Base-by-base conservation (phyloP, 495 filamentous ascomycete species). In the Elasticomyces elasticus region DNA sequence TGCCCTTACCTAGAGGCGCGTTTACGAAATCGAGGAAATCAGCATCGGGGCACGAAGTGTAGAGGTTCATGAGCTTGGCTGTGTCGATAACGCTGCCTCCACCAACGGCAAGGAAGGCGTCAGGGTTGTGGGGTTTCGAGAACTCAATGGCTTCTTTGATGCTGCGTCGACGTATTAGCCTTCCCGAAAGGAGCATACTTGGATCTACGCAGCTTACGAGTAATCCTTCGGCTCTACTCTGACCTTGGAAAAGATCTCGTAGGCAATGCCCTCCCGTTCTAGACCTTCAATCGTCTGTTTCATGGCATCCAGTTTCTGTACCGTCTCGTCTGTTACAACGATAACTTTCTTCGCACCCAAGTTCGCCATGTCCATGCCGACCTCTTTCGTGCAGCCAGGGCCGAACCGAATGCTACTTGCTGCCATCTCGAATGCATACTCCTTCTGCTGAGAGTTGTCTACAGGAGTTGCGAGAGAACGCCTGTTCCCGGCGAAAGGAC, bases 401-500 rank as follows among this genome's bases (percentile, higher is more conserved):
- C 92, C 92, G 62, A 95, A 98, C 15, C 94, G 84, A 64, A 98
- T 94, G 40, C 81, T 86, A 0, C 87, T 92, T 4, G 92, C 87
- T 1, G 85, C 92, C 90, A 98, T 95, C 70, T 98, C 91, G 64
- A 98, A 98, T 31, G 92, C 92, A 72, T 97, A 97, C 64, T 98
- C 92, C 67, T 91, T 95, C 66, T 90, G 80, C 52, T 80, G 78
- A 1, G 82, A 72, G 4, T 69, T 66, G 61, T 89, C 85, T 9
- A 79, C 67, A 0, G 89, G 89, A 0, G 86, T 90, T 31, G 87
- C 87, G 58, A 86, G 71, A 31, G 79, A 73, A 25, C 79, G 76
- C 41, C 73, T 75, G 27, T 69, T 72, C 48, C 84, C 68, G 25
- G 13, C 71, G 64, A 71, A 62, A 4, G 68, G 67, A 26, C 53